These are phyloP conservation scores for Rubia occidens DNA, from an alignment of 305 asterid genomes.

Conservation along the genomic window DNA sequence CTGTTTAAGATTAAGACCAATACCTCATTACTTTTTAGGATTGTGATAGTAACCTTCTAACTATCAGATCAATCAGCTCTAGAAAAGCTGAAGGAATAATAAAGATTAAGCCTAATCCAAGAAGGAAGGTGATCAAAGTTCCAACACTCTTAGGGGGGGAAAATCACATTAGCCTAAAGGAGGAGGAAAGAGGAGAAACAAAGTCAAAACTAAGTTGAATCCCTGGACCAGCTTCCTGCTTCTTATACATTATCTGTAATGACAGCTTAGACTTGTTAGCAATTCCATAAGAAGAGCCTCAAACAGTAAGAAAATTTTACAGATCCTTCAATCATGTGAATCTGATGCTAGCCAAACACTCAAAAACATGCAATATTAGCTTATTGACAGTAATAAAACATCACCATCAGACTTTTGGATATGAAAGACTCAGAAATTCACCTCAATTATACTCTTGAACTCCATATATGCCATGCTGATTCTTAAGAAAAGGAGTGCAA, in stretches of 20 bases:
- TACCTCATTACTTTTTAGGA: neutral
- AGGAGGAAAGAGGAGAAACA: neutral
- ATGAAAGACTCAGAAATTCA: conserved; percentile 19
- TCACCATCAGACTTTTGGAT: conserved; percentile 8
- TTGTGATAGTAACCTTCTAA: neutral
- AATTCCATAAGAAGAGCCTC: neutral
- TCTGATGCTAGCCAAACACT: neutral
- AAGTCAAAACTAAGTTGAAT: neutral
- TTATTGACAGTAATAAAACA: neutral
- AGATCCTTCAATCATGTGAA: neutral
- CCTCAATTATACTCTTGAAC: conserved; percentile 81
- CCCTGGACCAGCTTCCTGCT: neutral
- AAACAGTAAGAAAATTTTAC: neutral
- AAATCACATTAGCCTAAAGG: neutral
- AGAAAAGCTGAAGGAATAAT: neutral
- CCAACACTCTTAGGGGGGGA: neutral
- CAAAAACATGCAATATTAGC: neutral
- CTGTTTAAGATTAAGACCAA: neutral
- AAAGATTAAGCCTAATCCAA: neutral
- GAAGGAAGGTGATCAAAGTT: neutral
- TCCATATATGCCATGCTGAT: conserved; percentile 87
- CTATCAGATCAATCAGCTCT: neutral
- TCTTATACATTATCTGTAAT: neutral
- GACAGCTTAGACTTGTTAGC: neutral
- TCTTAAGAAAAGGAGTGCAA: conserved; percentile 61